Evolutionary conservation across 257 asterid species (phyloP).

Genomic region (Penstemon davidsonii): DNA sequence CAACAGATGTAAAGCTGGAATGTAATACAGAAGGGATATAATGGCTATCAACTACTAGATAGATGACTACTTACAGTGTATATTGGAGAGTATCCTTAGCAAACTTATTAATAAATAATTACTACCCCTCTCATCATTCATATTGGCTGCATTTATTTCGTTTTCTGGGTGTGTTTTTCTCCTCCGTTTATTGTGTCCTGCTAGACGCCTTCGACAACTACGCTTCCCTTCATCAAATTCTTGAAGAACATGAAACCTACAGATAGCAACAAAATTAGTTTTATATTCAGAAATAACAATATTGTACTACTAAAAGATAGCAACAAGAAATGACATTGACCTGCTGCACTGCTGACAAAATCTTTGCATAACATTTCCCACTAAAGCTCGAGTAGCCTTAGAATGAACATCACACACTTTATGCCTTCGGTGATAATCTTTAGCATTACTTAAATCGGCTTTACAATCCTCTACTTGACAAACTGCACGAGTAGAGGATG

Average conservation of each 20-base stretch:
- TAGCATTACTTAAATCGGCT: conserved; percentile 73
- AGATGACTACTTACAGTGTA: conserved; percentile 58
- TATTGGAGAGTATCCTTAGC: conserved; percentile 82
- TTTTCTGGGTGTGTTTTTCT: conserved; percentile 92
- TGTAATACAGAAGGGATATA: neutral
- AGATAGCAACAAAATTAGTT: neutral
- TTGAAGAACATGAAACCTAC: conserved; percentile 84
- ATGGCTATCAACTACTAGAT: neutral
- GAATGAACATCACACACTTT: conserved; percentile 91
- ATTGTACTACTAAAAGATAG: neutral
- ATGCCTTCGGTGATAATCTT: conserved; percentile 88
- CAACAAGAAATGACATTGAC: conserved; percentile 33
- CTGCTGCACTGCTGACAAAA: conserved; percentile 99
- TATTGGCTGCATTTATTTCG: conserved; percentile 40
- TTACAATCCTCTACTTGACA: conserved; percentile 89
- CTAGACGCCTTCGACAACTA: conserved; percentile 92
- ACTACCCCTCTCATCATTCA: conserved; percentile 63
- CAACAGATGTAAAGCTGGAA: neutral
- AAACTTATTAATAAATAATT: conserved; percentile 72
- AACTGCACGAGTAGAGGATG: conserved; percentile 48
- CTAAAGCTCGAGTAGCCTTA: conserved; percentile 71
- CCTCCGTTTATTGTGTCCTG: conserved; percentile 85
- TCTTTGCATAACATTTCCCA: conserved; percentile 77
- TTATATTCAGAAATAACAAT: neutral
- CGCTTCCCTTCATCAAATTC: conserved; percentile 97